Evolutionary conservation across 805 yeast species (phyloP), one percentile per base, ranked within the genome.

Genomic region (Grigorovia jiainica): DNA sequence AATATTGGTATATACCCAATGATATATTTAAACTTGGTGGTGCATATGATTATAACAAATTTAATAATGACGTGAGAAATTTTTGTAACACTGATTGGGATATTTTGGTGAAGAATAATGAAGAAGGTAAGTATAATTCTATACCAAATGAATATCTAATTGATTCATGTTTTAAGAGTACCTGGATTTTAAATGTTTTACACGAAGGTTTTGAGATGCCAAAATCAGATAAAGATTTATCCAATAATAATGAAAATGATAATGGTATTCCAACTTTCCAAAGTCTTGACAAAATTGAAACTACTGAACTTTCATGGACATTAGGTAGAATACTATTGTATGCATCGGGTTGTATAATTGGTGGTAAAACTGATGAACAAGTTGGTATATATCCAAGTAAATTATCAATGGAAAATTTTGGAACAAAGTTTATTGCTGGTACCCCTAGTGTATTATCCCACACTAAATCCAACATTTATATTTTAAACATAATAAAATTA

Each of bases 1-100:
- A 92, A 62, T 92, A 87, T 65, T 92, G 97, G 97, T 90, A 92
- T 58, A 87, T 97, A 1, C 89, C 96, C 3, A 84, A 87, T 54
- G 97, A 90, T 56, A 76, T 90, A 4, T 89, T 89, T 59, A 77
- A 81, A 32, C 72, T 87, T 66, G 90, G 95, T 3, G 97, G 97
- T 11, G 86, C 79, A 43, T 89, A 89, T 59, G 85, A 85, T 54
- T 90, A 79, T 56, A 70, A 73, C 30, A 66, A 71, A 32, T 87
- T 84, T 54, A 82, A 78, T 56, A 73, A 68, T 29, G 73, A 75
- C 40, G 83, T 87, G 3, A 72, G 74, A 46, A 71, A 72, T 25
- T 87, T 79, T 53, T 92, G 98, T 66, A 80, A 76, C 48, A 70
- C 76, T 45, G 76, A 79, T 39, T 92, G 97, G 97, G 55, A 63